phyloP scores from a whole-genome alignment of 2,329 filamentous ascomycete species.

The Geosmithia putterillii region DNA sequence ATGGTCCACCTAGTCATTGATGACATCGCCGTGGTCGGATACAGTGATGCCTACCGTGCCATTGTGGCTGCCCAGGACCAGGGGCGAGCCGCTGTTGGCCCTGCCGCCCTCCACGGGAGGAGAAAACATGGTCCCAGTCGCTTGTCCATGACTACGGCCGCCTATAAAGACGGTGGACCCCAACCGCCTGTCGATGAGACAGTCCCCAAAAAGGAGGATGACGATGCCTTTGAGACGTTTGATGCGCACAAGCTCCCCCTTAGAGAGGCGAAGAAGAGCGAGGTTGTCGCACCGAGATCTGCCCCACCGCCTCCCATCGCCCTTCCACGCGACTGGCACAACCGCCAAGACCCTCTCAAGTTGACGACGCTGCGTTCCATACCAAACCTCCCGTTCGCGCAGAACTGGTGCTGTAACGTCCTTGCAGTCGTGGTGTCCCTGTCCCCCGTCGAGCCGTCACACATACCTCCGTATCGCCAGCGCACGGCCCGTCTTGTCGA shows the following conservation, averaged over 20 bases:
- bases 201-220: constrained; percentile 6
- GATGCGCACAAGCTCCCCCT: constrained; percentile 20
- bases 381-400: constrained; percentile 39
- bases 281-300: constrained; percentile 5
- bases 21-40: constrained; percentile 32
- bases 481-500: constrained; percentile 38
- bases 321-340: constrained; percentile 26
- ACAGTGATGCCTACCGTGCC: constrained; percentile 27
- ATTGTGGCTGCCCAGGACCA: no score
- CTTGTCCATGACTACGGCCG: no score
- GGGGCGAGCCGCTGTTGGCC: constrained; percentile 3
- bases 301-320: constrained; percentile 14
- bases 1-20: constrained; percentile 34
- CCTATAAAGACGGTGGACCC: no score
- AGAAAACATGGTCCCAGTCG: background rate
- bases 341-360: constrained; percentile 31
- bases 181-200: no score
- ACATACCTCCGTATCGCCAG: constrained; percentile 36
- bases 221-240: constrained; percentile 22
- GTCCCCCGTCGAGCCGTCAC: constrained; percentile 33
- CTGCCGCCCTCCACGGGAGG: background rate
- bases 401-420: constrained; percentile 46
- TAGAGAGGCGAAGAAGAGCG: background rate
- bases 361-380: constrained; percentile 37
- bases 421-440: constrained; percentile 36